A percentile compares a stretch with the other conserved stretches of the same genome.
Evolutionary conservation across 257 asterid genomes (phyloP).

Genomic region (Pogostemon cablin): DNA sequence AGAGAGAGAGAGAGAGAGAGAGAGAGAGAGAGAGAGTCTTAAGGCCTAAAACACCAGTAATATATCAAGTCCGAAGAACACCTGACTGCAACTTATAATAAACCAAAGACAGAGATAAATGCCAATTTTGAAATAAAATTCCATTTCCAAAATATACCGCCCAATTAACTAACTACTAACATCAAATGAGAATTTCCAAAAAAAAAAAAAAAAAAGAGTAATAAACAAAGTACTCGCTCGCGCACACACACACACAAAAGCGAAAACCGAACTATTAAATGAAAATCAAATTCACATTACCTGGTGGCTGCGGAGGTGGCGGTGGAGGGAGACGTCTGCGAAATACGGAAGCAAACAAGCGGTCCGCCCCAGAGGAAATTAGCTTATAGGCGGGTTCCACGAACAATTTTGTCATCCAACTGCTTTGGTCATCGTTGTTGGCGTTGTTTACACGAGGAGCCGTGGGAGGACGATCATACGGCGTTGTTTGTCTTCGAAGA

Average conservation of each 20-base stretch:
- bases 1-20: too few species aligned
- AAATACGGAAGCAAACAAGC: slow-evolving; percentile 60
- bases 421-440: slow-evolving; percentile 36
- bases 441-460: slow-evolving; percentile 35
- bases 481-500: slow-evolving; percentile 62
- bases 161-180: slow-evolving; percentile 8
- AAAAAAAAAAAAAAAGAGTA: neutral
- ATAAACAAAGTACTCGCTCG: neutral
- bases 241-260: neutral
- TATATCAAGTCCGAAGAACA: slow-evolving; percentile 10
- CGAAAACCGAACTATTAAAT: neutral
- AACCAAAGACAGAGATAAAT: neutral
- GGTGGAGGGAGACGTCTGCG: slow-evolving; percentile 57
- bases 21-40: neutral
- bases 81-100: slow-evolving; percentile 11
- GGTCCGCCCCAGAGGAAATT: slow-evolving; percentile 64
- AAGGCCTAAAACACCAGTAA: slow-evolving; percentile 3
- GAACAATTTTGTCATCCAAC: slow-evolving; percentile 76
- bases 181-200: neutral
- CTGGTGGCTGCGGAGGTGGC: slow-evolving; percentile 56
- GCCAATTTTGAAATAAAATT: slow-evolving; percentile 13
- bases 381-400: slow-evolving; percentile 87
- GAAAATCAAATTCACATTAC: slow-evolving; percentile 32
- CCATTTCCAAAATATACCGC: neutral
- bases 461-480: slow-evolving; percentile 78